These are phyloP conservation scores for Salvia splendens DNA, from an alignment of 257 asterid species.

Conservation along the genomic window DNA sequence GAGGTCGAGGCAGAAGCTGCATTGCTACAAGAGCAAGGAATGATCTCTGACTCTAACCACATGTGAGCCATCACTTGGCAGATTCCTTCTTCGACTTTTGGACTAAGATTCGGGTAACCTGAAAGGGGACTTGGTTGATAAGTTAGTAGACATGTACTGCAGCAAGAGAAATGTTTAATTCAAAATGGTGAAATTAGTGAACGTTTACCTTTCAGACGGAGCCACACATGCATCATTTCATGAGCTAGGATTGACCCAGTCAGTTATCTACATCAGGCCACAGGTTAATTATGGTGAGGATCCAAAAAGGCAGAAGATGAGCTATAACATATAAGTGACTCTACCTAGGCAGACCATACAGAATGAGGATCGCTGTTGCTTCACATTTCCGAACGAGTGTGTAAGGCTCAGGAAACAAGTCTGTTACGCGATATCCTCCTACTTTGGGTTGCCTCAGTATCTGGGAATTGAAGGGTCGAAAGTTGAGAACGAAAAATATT, in stretches of 20 bases:
- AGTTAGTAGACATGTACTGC: neutral
- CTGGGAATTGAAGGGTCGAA: constrained; percentile 41
- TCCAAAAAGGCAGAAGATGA: constrained; percentile 8
- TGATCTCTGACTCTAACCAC: constrained; percentile 94
- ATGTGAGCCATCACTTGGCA: constrained; percentile 97
- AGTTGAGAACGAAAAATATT: neutral
- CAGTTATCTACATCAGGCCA: constrained; percentile 79
- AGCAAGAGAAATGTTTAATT: neutral
- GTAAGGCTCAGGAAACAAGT: constrained; percentile 94
- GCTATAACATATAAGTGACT: neutral
- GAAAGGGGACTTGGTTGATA: constrained; percentile 26
- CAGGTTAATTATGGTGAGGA: constrained; percentile 9
- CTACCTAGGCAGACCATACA: constrained; percentile 96
- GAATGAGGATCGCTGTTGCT: constrained; percentile 93
- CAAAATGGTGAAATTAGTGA: constrained; percentile 13
- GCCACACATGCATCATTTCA: constrained; percentile 99
- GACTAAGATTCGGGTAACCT: constrained; percentile 84
- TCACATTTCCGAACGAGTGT: constrained; percentile 78
- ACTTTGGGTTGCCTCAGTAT: constrained; percentile 81
- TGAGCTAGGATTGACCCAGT: constrained; percentile 98
- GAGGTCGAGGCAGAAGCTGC: constrained; percentile 42
- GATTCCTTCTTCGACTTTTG: constrained; percentile 95
- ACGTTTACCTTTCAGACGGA: constrained; percentile 73
- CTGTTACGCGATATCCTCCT: constrained; percentile 76
- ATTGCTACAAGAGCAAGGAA: constrained; percentile 73